phyloP scores from a whole-genome alignment of 768 basidiomycete species.

The Mycena rosella region DNA sequence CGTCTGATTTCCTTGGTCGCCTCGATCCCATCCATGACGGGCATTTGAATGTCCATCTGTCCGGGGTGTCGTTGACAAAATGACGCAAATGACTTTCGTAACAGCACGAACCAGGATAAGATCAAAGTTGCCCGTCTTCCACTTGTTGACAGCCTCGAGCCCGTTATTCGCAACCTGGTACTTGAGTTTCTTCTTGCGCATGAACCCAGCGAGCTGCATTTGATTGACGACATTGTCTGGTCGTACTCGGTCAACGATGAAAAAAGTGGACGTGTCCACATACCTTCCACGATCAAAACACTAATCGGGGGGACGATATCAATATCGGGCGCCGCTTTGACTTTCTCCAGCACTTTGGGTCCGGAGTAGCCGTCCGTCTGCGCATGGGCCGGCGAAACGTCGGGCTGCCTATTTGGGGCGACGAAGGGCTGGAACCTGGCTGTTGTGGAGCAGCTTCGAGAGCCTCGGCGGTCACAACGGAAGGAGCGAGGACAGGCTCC shows the following conservation, averaged over 20 bases:
- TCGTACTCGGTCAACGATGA: conserved; percentile 27
- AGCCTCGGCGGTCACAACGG: conserved; percentile 15
- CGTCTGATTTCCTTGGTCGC: conserved; percentile 96
- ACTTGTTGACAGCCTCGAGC: conserved; percentile 95
- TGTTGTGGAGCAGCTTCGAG: neutral
- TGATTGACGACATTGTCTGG: conserved; percentile 99
- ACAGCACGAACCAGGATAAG: conserved; percentile 84
- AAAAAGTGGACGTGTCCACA: conserved; percentile 43
- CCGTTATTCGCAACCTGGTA: conserved; percentile 96
- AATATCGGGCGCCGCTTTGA: conserved; percentile 66
- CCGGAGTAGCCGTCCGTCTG: conserved; percentile 43
- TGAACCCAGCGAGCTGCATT: conserved; percentile 96
- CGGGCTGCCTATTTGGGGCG: conserved; percentile 24
- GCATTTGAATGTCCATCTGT: conserved; percentile 99
- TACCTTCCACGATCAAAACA: conserved; percentile 98
- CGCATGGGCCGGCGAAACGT: conserved; percentile 34
- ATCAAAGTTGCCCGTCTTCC: conserved; percentile 94
- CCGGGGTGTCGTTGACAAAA: conserved; percentile 31
- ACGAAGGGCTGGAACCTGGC: conserved; percentile 15
- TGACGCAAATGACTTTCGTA: neutral
- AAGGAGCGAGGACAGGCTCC: conserved; percentile 20
- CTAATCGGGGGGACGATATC: conserved; percentile 96
- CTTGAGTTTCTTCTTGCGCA: conserved; percentile 96
- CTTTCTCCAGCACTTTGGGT: conserved; percentile 58
- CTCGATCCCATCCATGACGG: conserved; percentile 97